Conservation (phyloP, 2,329 filamentous ascomycete species). For the Calycina herbarum region DNA sequence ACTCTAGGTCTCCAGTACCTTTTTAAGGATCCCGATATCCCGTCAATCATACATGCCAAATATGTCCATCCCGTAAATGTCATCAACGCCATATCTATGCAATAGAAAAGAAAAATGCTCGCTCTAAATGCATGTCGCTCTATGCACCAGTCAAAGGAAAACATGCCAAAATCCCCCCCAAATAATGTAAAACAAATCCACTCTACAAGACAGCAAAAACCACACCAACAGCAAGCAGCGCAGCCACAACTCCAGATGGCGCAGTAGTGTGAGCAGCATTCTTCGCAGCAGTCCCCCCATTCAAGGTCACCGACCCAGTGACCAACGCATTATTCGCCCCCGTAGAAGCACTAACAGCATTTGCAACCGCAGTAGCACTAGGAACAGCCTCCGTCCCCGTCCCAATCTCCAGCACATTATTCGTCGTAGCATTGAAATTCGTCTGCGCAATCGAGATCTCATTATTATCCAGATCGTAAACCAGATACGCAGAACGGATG, state of each 20-base stretch:
- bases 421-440: constrained; percentile 55
- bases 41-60: no score
- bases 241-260: constrained; percentile 27
- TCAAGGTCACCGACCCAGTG: constrained; percentile 18
- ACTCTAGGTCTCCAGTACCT: no score
- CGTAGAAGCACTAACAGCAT: constrained; percentile 50
- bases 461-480: constrained; percentile 72
- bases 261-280: constrained; percentile 17
- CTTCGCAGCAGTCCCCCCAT: constrained; percentile 19
- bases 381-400: constrained; percentile 52
- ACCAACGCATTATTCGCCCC: constrained; percentile 19
- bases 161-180: no score
- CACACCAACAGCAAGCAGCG: constrained; percentile 27
- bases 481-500: constrained; percentile 71
- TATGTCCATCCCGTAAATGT: no score
- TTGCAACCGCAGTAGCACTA: constrained; percentile 50
- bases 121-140: neutral
- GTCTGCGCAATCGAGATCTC: constrained; percentile 70
- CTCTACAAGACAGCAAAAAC: constrained; percentile 29
- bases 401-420: constrained; percentile 56
- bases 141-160: neutral
- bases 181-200: no score
- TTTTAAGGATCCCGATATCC: no score
- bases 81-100: no score
- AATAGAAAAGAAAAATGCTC: neutral